These are phyloP conservation scores for Pythium volutum DNA, from an alignment of 352 stramenopile species.

Conservation along the genomic window DNA sequence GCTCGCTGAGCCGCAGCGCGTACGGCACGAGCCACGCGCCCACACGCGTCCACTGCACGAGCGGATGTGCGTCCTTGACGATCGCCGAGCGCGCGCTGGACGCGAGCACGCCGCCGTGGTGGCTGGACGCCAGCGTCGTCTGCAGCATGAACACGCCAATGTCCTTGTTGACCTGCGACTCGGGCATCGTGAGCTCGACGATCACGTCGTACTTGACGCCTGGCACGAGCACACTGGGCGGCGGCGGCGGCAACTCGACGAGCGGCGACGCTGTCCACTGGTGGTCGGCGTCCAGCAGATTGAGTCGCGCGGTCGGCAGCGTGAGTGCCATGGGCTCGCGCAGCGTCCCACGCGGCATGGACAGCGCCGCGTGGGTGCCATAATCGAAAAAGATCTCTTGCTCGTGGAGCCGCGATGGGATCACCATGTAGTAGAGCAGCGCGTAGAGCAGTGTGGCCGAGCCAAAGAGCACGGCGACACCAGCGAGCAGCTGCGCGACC, in stretches of 20 bases:
- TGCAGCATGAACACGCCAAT: conserved; percentile 80
- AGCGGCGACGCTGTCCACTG: conserved; percentile 54
- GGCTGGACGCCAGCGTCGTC: conserved; percentile 38
- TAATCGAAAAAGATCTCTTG: conserved; percentile 80
- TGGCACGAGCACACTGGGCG: conserved; percentile 43
- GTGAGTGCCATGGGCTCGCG: conserved; percentile 14
- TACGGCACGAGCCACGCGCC: conserved; percentile 51
- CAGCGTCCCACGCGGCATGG: neutral
- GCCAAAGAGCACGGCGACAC: conserved; percentile 42
- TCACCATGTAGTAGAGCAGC: conserved; percentile 73
- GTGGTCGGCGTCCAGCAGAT: conserved; percentile 51
- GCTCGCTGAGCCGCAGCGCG: conserved; percentile 51
- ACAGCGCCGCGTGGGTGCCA: conserved; percentile 43
- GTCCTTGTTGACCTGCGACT: conserved; percentile 55
- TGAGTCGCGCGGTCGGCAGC: conserved; percentile 50
- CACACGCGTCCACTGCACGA: conserved; percentile 52
- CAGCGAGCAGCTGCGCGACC: conserved; percentile 28
- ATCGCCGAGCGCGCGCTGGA: conserved; percentile 55
- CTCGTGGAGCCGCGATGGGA: conserved; percentile 73
- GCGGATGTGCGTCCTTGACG: conserved; percentile 54
- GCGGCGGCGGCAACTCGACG: conserved; percentile 16
- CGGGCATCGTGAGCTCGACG: conserved; percentile 64
- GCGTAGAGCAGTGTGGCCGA: conserved; percentile 64
- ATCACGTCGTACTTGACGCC: conserved; percentile 80
- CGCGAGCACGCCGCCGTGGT: conserved; percentile 35